Evolutionary conservation across 1,139 yeast species (phyloP), one percentile per base, ranked within the genome.

Genomic region (Taiozyma onychis): DNA sequence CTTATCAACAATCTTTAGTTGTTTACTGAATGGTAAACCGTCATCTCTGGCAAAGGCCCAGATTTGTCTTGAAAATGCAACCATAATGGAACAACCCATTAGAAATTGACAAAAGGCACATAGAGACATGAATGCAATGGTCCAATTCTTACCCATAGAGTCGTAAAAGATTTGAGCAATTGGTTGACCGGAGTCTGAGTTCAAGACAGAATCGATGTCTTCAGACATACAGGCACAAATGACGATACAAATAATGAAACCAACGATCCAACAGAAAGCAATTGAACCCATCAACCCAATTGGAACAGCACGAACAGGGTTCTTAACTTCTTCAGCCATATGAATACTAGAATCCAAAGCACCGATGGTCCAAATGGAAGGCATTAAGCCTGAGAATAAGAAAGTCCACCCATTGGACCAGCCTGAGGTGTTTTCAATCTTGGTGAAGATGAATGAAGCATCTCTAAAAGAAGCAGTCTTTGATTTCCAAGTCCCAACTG

Each of bases 301-400:
- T 26, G 90, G 89, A 24, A 83, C 83, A 27, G 85, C 80, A 51
- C 69, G 71, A 13, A 81, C 72, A 18, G 89, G 87, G 59, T 81
- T 77, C 43, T 72, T 70, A 28, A 86, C 85, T 62, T 85, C 90
- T 65, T 85, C 91, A 27, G 82, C 74, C 78, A 83, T 78, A 65
- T 84, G 90, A 47, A 83, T 81, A 57, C 85, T 82, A 3, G 85
- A 78, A 63, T 85, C 90, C 63, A 82, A 83, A 0, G 86, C 83
- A 57, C 83, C 83, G 61, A 79, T 79, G 14, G 82, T 77, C 85
- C 85, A 80, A 50, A 78, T 77, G 1, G 86, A 83, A 3, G 87
- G 81, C 76, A 83, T 76, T 76, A 85, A 77, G 1, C 62, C 58
- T 18, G 76, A 68, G 45, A 83, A 73, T 44, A 75, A 61, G 69